Evolutionary conservation across 2,329 filamentous ascomycete species (phyloP).

Genomic region (Dothistroma pini): DNA sequence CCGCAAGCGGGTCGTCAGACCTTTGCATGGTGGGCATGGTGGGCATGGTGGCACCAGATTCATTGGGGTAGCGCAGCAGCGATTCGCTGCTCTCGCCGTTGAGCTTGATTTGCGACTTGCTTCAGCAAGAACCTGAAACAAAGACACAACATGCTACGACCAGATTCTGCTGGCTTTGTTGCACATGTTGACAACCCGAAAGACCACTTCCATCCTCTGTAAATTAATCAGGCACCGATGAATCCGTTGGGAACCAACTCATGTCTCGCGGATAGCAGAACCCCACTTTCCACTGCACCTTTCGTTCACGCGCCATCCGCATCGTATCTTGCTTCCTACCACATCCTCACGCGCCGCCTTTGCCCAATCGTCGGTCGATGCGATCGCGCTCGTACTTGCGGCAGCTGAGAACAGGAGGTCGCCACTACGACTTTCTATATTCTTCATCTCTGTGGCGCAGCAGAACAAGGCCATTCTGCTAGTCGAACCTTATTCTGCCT

Average conservation of each 20-base stretch:
- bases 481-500: neutral
- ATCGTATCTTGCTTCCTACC: neutral
- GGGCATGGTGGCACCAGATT: constrained; percentile 2
- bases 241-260: neutral
- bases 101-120: neutral
- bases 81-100: neutral
- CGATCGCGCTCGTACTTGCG: neutral
- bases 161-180: constrained; percentile 2
- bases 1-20: neutral
- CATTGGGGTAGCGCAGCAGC: constrained; percentile 1
- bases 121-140: constrained; percentile 1
- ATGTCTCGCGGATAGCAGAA: neutral
- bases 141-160: constrained; percentile 7
- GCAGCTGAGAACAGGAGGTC: neutral
- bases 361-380: neutral
- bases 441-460: neutral
- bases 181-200: neutral
- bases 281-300: neutral
- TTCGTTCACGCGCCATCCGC: neutral
- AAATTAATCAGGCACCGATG: neutral
- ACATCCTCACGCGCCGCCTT: neutral
- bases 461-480: neutral
- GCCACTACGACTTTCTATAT: neutral
- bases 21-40: neutral
- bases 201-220: neutral